Base-by-base conservation (phyloP, 106 monocot species). In the Dendrobium officinale region DNA sequence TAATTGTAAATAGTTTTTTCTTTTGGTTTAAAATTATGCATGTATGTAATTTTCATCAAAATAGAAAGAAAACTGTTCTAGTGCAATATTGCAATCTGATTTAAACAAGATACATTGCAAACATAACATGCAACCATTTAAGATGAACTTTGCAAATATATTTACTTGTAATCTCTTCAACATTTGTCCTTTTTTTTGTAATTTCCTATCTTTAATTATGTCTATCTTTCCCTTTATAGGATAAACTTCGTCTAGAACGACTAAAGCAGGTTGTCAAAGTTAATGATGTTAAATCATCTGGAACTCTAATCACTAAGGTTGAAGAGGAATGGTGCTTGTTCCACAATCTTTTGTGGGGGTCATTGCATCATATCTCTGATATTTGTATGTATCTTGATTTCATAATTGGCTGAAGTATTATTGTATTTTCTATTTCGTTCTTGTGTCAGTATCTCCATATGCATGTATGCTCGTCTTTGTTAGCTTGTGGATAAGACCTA, bases 321-420 rank as follows among this genome's bases (percentile, higher is more conserved):
- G 95, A 95, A 84, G 92, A 90, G 66, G 90, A 95, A 80, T 95
- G 95, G 95, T 95, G 95, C 68, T 86, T 75, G 64, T 56, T 82
- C 42, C 95, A 92, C 79, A 90, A 90, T 81, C 87, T 92, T 77
- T 68, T 83, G 68, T 86, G 76, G 67, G 82, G 83, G 82, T 83
- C 95, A 55, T 75, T 95, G 22, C 86, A 85, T 55, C 88, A 88
- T 79, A 77, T 95, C 64, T 82, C 87, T 72, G 92, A 95, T 61
- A 88, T 87, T 77, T 95, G 95, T 95, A 95, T 41, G 92, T 79
- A 55, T 11, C 47, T 58, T 58, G 56, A 6, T 27, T 9, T 51
- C 37, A 5, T 19, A 33, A 41, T 29, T 61, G 64, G 47, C 29
- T 29, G 40, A 10, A 67, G 27, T 31, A 8, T 76, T 76, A 17